A percentile compares a stretch with the other conserved stretches of the same genome.
These are phyloP conservation scores for Apiotrichum veenhuisii DNA, from an alignment of 1,284 basidiomycete genomes.

Conservation along the genomic window DNA sequence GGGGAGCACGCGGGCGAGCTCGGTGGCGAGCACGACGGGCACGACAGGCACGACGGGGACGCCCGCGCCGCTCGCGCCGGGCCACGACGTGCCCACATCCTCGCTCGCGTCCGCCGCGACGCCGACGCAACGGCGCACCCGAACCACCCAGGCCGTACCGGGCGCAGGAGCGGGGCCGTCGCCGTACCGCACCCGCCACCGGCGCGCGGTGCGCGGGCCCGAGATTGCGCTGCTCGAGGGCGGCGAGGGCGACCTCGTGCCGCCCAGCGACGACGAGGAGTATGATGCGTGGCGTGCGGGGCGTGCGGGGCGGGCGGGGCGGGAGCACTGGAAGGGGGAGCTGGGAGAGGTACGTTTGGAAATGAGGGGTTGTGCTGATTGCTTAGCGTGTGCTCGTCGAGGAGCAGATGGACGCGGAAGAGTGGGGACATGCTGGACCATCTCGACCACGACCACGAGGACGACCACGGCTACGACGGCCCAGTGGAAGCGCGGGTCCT, in stretches of 20 bases:
- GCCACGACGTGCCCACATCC: background rate
- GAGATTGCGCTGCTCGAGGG: constrained; percentile 13
- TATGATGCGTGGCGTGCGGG: constrained; percentile 43
- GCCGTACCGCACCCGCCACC: constrained; percentile 16
- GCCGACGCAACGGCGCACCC: background rate
- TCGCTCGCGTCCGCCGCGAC: background rate
- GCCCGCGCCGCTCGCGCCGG: background rate
- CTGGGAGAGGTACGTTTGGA: no score
- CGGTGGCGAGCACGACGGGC: background rate
- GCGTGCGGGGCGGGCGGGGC: no score
- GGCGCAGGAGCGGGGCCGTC: background rate
- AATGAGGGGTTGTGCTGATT: no score
- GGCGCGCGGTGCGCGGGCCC: constrained; percentile 8
- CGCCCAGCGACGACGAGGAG: constrained; percentile 43
- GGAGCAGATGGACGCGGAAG: no score
- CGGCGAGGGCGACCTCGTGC: constrained; percentile 31
- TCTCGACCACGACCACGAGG: no score
- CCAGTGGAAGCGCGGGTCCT: no score
- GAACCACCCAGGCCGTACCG: no score
- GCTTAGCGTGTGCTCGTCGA: no score
- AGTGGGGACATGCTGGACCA: no score
- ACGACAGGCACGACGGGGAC: background rate
- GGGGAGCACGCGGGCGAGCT: no score
- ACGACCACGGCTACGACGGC: no score
- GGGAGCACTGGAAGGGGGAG: no score